Evolutionary conservation across 768 basidiomycete genomes (phyloP).

Genomic region (Lepiota brunneoincarnata): DNA sequence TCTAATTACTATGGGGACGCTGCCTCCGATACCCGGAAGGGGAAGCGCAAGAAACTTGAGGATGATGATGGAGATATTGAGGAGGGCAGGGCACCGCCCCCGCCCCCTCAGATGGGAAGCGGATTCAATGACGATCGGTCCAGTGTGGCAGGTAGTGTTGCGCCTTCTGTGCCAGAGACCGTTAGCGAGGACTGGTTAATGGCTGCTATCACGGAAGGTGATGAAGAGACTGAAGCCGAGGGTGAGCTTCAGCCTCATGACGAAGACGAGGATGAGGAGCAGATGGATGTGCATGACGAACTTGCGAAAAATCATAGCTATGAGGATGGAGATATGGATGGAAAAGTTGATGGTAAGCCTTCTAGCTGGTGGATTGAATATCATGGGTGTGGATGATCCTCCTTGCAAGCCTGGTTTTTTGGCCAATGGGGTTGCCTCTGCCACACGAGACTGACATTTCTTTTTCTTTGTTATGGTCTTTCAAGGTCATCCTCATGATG

Average conservation of each 20-base stretch:
- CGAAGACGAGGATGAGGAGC: constrained; percentile 42
- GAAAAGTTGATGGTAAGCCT: constrained; percentile 52
- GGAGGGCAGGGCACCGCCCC: constrained; percentile 68
- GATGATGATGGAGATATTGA: constrained; percentile 83
- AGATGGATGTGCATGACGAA: constrained; percentile 33
- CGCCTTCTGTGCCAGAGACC: constrained; percentile 69
- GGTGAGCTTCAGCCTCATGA: constrained; percentile 32
- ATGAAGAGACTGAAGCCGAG: constrained; percentile 52
- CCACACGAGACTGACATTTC: constrained; percentile 59
- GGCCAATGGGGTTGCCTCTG: constrained; percentile 36
- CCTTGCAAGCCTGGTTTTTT: constrained; percentile 36
- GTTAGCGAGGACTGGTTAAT: constrained; percentile 87
- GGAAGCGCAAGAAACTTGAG: constrained; percentile 86
- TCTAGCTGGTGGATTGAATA: constrained; percentile 36
- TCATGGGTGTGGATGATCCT: not conserved
- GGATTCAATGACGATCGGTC: constrained; percentile 54
- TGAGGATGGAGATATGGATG: constrained; percentile 29
- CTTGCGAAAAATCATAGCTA: constrained; percentile 35
- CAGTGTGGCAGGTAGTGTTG: constrained; percentile 54
- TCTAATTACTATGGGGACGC: constrained; percentile 44
- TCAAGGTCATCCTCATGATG: constrained; percentile 47
- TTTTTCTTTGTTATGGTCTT: constrained; percentile 23
- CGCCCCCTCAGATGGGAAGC: constrained; percentile 43
- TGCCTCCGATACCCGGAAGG: constrained; percentile 66
- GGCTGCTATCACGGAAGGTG: constrained; percentile 80